Evolutionary conservation across 2,329 filamentous ascomycete species (phyloP).

Genomic region (Exophiala sp.): DNA sequence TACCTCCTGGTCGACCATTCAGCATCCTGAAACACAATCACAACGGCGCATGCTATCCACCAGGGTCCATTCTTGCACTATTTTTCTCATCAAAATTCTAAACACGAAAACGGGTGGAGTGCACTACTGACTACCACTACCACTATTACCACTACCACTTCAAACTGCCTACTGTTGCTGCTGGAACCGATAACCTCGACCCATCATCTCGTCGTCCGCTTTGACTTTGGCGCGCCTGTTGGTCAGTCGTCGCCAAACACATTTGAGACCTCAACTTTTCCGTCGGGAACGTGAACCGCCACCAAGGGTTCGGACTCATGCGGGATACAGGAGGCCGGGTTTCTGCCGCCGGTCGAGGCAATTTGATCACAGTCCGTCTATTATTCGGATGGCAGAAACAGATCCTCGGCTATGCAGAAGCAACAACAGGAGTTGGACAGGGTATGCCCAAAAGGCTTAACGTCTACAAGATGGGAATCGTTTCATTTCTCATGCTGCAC

Average conservation of each 20-base stretch:
- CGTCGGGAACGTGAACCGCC: not conserved
- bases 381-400: not conserved
- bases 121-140: not conserved
- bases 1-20: not conserved
- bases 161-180: no score
- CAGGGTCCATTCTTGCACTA: not conserved
- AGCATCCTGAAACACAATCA: conserved; percentile 5
- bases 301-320: not conserved
- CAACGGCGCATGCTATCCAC: not conserved
- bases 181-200: conserved; percentile 1
- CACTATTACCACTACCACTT: no score
- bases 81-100: not conserved
- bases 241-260: no score
- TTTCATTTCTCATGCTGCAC: not conserved
- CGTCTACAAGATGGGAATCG: not conserved
- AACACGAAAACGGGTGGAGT: not conserved
- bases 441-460: not conserved
- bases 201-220: not conserved
- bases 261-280: no score
- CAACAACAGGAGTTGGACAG: not conserved
- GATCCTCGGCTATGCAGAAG: not conserved
- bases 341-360: no score
- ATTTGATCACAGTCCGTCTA: no score
- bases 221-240: not conserved
- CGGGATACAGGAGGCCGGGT: not conserved